A percentile compares a stretch with the other conserved stretches of the same genome.
Conservation (phyloP, 148 eudicot species). For the Heliamphora exappendiculata region DNA sequence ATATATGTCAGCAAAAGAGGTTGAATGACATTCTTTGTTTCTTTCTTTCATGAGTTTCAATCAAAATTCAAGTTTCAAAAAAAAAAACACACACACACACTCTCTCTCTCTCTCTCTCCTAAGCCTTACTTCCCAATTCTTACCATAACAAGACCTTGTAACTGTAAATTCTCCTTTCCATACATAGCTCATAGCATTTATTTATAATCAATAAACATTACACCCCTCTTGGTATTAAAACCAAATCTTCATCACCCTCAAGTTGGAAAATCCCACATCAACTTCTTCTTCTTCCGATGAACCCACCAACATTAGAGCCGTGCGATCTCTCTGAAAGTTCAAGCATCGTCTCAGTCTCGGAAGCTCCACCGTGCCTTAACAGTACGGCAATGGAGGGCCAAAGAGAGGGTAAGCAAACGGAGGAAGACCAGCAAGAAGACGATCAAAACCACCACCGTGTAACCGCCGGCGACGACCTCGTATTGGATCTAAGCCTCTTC, state of each 20-base stretch:
- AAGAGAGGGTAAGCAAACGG: constrained; percentile 6
- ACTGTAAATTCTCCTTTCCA: constrained; percentile 15
- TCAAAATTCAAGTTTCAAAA: background rate
- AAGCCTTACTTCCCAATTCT: constrained; percentile 12
- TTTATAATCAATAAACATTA: constrained; percentile 2
- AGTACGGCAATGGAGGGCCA: constrained; percentile 18
- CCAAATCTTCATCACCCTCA: constrained; percentile 10
- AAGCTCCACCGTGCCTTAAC: constrained; percentile 8
- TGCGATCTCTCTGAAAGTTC: constrained; percentile 20
- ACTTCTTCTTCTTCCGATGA: constrained; percentile 1
- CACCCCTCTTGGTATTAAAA: constrained; percentile 3
- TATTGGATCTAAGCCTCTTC: constrained; percentile 50
- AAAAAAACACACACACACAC: background rate
- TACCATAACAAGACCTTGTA: constrained; percentile 23
- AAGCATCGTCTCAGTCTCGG: constrained; percentile 13
- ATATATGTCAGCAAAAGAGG: constrained; percentile 16
- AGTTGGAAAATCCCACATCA: constrained; percentile 11
- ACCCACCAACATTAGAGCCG: constrained; percentile 9
- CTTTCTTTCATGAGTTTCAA: constrained; percentile 22
- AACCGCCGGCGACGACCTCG: constrained; percentile 16
- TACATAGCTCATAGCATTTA: constrained; percentile 10
- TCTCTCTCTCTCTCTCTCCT: constrained; percentile 4
- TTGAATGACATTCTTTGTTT: constrained; percentile 5
- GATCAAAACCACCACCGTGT: constrained; percentile 3
- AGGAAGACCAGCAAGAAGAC: constrained; percentile 5